Base-by-base conservation (phyloP, 208 protist species). In the Sergeia podlipaevii region DNA sequence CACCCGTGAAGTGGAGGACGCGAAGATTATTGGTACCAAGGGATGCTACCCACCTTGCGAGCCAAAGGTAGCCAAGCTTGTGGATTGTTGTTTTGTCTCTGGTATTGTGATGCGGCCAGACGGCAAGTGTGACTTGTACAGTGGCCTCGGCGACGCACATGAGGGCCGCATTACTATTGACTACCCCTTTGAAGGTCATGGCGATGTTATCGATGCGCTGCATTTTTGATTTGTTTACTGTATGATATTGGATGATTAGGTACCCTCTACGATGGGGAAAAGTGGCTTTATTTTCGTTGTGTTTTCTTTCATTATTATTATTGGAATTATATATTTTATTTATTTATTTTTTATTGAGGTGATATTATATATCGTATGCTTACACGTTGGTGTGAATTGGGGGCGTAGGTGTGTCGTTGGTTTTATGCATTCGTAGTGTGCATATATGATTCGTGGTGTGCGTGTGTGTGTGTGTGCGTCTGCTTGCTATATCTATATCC, bases 1-100 rank as follows among this genome's bases (percentile, higher is more conserved):
- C 21, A 69, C 65, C 2, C 50, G 43, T 33, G 51, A 62, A 11
- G 42, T 68, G 2, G 50, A 78, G 39, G 65, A 36, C 0, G 58
- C 46, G 15, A 63, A 63, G 60, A 58, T 78, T 18, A 59, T 78
- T 28, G 65, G 71, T n/a, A 70, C 71, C 36, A 65, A 65, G 48
- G 56, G 48, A 1, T 78, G 60, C 60, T 74, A 66, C 53, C 65
- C 65, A 26, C 43, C 50, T n/a, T 69, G 59, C 57, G 38, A 61
- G 17, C 23, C 71, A 4, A 78, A 78, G 54, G 56, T 68, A 2
- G 37, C 57, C 6, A 38, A 47, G 24, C 49, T 70, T 4, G 54
- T 66, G 34, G 60, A 66, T 45, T 66, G 60, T 36, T 39, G 28
- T 20, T 66, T 66, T 34, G 52, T 44, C 5, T 57, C 60, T 18